Base-by-base conservation (phyloP, 139 green algal genomes). In the Mesotaenium endlicherianum region DNA sequence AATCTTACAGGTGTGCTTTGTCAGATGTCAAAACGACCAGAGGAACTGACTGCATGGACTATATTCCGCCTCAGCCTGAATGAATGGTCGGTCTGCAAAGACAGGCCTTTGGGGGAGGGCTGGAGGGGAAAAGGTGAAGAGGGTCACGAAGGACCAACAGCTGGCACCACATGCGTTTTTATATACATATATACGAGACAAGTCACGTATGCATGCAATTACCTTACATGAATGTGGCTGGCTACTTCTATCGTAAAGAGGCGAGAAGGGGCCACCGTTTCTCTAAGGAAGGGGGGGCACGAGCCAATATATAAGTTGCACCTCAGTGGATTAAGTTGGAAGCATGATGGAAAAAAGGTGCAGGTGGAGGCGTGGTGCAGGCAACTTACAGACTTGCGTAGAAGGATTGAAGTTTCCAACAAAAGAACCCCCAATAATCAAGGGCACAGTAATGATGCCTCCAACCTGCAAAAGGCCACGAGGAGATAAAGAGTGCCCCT, bases 371-470 rank as follows among this genome's bases (percentile, higher is more conserved):
- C 53, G 53, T 20, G 26, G 53, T 34, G 53, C 44, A 43, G 41
- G 34, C 30, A 11, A 77, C 70, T 86, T 4, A 87, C 70, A 83
- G 26, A 74, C 4, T 26, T 39, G 38, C 30, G 85, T 64, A 55
- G 31, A 11, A 68, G 14, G 36, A 5, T 68, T 69, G 67, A 84
- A 84, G 77, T 64, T 70, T n/a, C 64, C 69, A 6, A 53, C 4
- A 4, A 40, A 77, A 14, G 68, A n/a, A 31, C 45, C 58, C 11
- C 11, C 14, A 14, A 84, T 64, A 30, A 83, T 80, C 57, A 83
- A 16, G n/a, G 75, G 75, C 39, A 83, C 75, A 58, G 75, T 83
- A 16, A 83, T 83, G 40, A 93, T 89, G 34, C 92, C 92, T 26
- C 90, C 92, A 2, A 92, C 79, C 79, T 85, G 70, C 11, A 14